phyloP scores from a whole-genome alignment of 768 basidiomycete species.

The Termitomyces sp. region DNA sequence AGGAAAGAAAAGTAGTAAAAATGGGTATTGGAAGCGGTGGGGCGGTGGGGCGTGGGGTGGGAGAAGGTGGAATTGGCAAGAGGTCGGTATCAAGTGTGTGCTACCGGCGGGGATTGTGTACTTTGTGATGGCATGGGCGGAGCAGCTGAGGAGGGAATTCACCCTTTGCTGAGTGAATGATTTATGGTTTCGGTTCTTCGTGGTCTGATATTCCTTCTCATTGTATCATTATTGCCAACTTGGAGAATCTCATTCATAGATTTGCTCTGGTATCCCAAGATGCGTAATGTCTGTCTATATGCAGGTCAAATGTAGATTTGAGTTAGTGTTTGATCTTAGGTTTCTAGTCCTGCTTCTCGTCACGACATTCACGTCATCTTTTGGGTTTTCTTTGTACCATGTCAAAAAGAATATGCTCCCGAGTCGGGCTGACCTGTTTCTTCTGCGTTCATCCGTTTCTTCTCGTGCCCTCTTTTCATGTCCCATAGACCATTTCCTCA shows the following conservation, averaged over 20 bases:
- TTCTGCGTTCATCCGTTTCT: neutral
- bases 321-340: too few relatives aligned
- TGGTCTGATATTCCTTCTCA: neutral
- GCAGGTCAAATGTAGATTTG: too few relatives aligned
- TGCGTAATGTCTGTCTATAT: neutral
- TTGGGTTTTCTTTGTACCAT: neutral
- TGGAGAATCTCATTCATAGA: neutral
- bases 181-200: neutral
- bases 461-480: too few relatives aligned
- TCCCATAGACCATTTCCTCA: too few relatives aligned
- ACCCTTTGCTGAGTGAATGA: slow-evolving; percentile 17
- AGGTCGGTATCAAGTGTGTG: slow-evolving; percentile 63
- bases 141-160: slow-evolving; percentile 43
- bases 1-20: slow-evolving; percentile 12
- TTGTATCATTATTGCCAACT: neutral
- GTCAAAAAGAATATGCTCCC: neutral
- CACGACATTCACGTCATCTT: neutral
- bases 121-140: slow-evolving; percentile 76
- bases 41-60: slow-evolving; percentile 47
- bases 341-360: neutral
- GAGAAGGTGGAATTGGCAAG: slow-evolving; percentile 77
- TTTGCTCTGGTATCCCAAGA: neutral
- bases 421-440: neutral
- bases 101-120: slow-evolving; percentile 72
- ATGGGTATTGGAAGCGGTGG: slow-evolving; percentile 34